Evolutionary conservation across 2,329 filamentous ascomycete species (phyloP).

Genomic region (Exophiala aquamarina): DNA sequence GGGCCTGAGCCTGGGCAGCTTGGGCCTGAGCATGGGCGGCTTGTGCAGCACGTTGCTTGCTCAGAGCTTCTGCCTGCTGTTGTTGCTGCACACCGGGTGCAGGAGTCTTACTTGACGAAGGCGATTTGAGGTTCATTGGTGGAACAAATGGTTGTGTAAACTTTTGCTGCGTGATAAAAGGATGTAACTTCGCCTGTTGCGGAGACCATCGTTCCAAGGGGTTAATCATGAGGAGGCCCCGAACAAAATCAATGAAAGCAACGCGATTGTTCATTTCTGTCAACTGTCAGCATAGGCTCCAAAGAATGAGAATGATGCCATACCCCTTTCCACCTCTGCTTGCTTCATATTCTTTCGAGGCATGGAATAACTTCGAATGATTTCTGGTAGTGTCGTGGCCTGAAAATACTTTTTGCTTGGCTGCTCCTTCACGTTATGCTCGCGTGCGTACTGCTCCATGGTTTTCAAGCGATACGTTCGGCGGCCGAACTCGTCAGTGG

Average conservation of each 20-base stretch:
- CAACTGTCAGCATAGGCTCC: constrained; percentile 24
- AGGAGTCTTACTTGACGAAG: constrained; percentile 79
- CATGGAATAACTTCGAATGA: constrained; percentile 98
- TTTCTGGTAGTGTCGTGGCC: constrained; percentile 88
- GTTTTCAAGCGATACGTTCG: constrained; percentile 90
- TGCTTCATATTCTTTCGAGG: constrained; percentile 99
- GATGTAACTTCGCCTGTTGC: constrained; percentile 94
- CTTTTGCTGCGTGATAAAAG: constrained; percentile 98
- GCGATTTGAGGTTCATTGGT: constrained; percentile 92
- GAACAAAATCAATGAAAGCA: constrained; percentile 97
- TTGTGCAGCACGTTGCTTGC: constrained; percentile 77
- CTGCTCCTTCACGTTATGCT: constrained; percentile 95
- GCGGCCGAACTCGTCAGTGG: constrained; percentile 85
- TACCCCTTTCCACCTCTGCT: constrained; percentile 93
- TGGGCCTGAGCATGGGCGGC: constrained; percentile 50
- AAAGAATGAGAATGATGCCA: constrained; percentile 29
- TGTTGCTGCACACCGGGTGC: constrained; percentile 94
- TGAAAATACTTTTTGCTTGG: constrained; percentile 99
- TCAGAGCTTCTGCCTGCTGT: constrained; percentile 88
- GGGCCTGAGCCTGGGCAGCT: constrained; percentile 50
- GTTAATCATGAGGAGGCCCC: constrained; percentile 89
- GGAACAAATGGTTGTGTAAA: constrained; percentile 95
- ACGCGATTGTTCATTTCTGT: constrained; percentile 97
- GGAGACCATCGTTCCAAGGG: constrained; percentile 96
- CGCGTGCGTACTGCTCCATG: constrained; percentile 96